Conservation (phyloP, 2,329 filamentous ascomycete genomes). For the Cladosporium sp. region DNA sequence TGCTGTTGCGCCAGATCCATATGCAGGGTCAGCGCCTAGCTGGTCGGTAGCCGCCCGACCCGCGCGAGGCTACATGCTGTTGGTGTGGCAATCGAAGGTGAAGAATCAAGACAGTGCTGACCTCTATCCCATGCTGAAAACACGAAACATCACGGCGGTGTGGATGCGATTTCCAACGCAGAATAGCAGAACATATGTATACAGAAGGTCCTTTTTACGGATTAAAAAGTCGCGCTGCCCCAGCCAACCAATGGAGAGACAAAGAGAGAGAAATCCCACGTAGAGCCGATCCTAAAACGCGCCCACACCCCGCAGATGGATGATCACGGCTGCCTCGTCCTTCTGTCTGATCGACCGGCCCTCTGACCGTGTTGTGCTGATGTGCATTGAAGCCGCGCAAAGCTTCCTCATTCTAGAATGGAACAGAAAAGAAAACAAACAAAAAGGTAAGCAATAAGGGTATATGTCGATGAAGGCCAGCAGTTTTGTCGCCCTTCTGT, state of each 20-base stretch:
- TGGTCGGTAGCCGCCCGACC: too few relatives aligned
- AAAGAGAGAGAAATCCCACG: neutral
- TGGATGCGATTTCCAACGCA: neutral
- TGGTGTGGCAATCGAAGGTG: too few relatives aligned
- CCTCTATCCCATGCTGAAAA: too few relatives aligned
- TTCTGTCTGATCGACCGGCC: neutral
- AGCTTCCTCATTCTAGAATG: conserved; percentile 8
- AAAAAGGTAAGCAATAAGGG: conserved; percentile 14
- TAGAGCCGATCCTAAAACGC: neutral
- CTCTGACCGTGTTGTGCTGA: neutral
- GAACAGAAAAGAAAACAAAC: neutral
- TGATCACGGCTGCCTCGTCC: neutral
- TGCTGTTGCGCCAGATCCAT: too few relatives aligned
- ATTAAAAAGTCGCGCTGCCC: neutral
- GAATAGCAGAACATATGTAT: neutral
- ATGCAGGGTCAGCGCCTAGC: too few relatives aligned
- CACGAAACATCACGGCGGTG: too few relatives aligned
- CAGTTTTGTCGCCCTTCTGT: neutral
- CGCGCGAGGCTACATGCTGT: too few relatives aligned
- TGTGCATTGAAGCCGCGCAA: neutral
- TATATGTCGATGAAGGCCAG: conserved; percentile 18
- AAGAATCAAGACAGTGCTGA: too few relatives aligned
- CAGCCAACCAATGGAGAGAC: neutral
- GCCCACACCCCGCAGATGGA: neutral
- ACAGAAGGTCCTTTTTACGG: neutral